Evolutionary conservation across 2,329 filamentous ascomycete genomes (phyloP).

Genomic region (Juglanconis juglandina): DNA sequence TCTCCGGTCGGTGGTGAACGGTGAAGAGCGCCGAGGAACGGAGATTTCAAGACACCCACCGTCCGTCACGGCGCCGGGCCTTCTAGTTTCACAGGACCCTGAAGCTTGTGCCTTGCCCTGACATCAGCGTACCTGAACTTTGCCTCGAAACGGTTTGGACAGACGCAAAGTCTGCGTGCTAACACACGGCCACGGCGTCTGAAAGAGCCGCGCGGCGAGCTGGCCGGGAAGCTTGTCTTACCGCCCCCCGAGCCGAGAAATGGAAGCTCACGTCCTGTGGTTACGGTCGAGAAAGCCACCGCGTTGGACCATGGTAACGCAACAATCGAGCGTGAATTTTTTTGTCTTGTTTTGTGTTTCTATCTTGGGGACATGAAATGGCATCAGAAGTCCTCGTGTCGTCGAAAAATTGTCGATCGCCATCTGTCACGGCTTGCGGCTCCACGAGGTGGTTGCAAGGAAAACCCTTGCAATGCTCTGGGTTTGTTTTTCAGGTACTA

Average conservation of each 20-base stretch:
- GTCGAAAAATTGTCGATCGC: conserved; percentile 6
- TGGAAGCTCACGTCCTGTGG: neutral
- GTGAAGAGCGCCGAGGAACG: neutral
- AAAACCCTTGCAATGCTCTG: neutral
- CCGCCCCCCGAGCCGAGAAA: neutral
- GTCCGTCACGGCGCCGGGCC: neutral
- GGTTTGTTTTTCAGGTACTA: neutral
- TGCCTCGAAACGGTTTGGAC: conserved; percentile 8
- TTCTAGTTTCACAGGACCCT: neutral
- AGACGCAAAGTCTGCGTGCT: neutral
- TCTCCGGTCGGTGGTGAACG: neutral
- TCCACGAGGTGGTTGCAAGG: conserved; percentile 5
- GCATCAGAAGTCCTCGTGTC: conserved; percentile 2
- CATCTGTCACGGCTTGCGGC: conserved; percentile 9
- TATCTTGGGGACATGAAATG: conserved; percentile 12
- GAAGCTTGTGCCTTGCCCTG: neutral
- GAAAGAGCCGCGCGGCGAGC: neutral
- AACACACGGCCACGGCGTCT: neutral
- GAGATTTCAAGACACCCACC: neutral
- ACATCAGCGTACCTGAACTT: conserved; percentile 7
- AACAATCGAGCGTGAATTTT: neutral
- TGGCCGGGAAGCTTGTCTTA: neutral
- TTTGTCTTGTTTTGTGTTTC: conserved; percentile 13
- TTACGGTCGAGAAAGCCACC: neutral
- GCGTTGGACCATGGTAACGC: neutral